Percentiles rank a stretch among this genome's conserved stretches.
These are phyloP conservation scores for Gryganskiella cystojenkinii DNA, from an alignment of 192 early-diverging fungal genomes.

Conservation along the genomic window DNA sequence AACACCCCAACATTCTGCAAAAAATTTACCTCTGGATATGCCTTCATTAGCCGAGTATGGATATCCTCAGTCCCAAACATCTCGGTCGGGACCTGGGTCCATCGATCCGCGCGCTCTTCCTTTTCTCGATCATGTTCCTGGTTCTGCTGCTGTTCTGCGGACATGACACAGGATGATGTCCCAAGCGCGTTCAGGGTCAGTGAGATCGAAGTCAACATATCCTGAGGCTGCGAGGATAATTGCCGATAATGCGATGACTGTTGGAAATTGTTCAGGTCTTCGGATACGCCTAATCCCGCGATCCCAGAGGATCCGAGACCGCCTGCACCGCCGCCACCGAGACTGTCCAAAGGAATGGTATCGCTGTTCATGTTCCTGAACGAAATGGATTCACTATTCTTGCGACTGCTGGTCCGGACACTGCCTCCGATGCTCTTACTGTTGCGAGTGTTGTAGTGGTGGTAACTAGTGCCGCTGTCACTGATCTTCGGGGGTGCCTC, in stretches of 20 bases:
- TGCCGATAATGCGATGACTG: conserved; percentile 27
- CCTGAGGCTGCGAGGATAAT: conserved; percentile 10
- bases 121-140: background rate
- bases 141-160: conserved; percentile 14
- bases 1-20: background rate
- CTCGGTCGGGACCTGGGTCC: conserved; percentile 43
- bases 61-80: conserved; percentile 48
- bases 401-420: background rate
- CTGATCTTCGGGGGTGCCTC: background rate
- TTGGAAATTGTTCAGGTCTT: conserved; percentile 6
- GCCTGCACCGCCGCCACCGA: too few relatives aligned
- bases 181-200: too few relatives aligned
- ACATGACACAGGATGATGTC: too few relatives aligned
- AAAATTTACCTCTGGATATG: conserved; percentile 27
- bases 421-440: background rate
- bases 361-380: conserved; percentile 17
- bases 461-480: too few relatives aligned
- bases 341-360: background rate
- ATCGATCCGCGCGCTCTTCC: conserved; percentile 6
- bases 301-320: background rate
- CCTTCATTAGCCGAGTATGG: conserved; percentile 36
- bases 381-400: conserved; percentile 20
- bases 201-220: background rate
- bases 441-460: background rate
- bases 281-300: background rate